phyloP scores from a whole-genome alignment of 345 rosid species.

The Triadica sebifera region DNA sequence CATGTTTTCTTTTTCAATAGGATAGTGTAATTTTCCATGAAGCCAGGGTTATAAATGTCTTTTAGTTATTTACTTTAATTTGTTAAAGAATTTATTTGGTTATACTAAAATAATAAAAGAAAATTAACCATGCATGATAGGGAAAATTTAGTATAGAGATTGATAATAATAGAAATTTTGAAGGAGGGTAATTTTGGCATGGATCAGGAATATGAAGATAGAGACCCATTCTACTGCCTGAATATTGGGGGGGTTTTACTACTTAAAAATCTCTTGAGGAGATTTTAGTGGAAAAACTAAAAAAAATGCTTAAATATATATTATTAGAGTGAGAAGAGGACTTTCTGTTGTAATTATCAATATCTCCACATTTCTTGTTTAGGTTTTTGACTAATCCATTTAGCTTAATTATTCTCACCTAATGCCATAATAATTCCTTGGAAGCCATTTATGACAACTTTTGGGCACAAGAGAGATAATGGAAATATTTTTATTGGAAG shows the following conservation, averaged over 20 bases:
- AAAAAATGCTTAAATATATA: neutral
- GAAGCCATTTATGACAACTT: neutral
- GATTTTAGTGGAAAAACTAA: neutral
- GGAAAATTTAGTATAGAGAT: too few species aligned
- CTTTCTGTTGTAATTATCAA: slow-evolving; percentile 24
- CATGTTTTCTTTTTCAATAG: too few species aligned
- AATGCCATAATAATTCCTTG: neutral
- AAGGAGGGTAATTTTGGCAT: neutral
- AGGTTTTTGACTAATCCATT: neutral
- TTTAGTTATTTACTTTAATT: too few species aligned
- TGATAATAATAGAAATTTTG: too few species aligned
- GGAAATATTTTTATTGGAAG: too few species aligned
- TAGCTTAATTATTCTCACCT: neutral
- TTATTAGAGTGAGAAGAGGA: slow-evolving; percentile 20
- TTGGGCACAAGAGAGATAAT: too few species aligned
- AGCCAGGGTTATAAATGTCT: too few species aligned
- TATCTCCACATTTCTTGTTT: neutral
- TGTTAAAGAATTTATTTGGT: too few species aligned
- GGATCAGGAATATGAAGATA: neutral
- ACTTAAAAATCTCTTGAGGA: slow-evolving; percentile 3
- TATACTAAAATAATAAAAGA: too few species aligned
- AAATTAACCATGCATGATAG: too few species aligned
- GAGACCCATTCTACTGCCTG: slow-evolving; percentile 23
- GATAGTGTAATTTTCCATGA: too few species aligned
- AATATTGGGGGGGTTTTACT: neutral